Percentiles rank a stretch among this genome's conserved stretches.
Conservation (phyloP, 2,329 filamentous ascomycete genomes). For the Cordyceps militaris region DNA sequence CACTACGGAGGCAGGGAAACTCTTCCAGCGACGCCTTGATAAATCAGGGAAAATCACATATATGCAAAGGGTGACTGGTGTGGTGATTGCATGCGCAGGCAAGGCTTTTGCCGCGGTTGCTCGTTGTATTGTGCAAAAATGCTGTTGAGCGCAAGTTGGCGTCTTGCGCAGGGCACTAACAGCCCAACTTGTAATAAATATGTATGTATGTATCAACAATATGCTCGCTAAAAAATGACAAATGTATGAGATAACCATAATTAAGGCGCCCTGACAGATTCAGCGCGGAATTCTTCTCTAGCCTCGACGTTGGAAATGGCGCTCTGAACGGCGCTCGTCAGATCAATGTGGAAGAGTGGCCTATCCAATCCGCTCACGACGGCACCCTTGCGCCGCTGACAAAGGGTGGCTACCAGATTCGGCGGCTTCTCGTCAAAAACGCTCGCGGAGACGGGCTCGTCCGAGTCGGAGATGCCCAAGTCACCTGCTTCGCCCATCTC, state of each 20-base stretch:
- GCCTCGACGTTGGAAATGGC: conserved; percentile 73
- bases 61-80: no score
- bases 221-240: not conserved
- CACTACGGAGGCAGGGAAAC: no score
- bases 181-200: not conserved
- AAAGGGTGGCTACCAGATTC: conserved; percentile 15
- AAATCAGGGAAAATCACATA: no score
- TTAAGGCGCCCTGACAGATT: conserved; percentile 1
- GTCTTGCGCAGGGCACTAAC: no score
- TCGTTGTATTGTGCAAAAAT: no score
- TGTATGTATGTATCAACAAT: not conserved
- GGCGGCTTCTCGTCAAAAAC: conserved; percentile 29
- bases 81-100: no score
- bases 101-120: no score
- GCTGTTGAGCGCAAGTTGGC: no score
- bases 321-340: conserved; percentile 82
- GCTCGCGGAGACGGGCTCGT: conserved; percentile 20
- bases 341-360: conserved; percentile 88
- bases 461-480: conserved; percentile 24
- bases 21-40: no score
- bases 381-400: conserved; percentile 44
- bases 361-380: conserved; percentile 80
- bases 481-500: conserved; percentile 29
- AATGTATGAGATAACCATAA: not conserved
- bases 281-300: conserved; percentile 28